Evolutionary conservation across 1,139 yeast species (phyloP), one percentile per base, ranked within the genome.

Genomic region (Chernovozyma aurita): DNA sequence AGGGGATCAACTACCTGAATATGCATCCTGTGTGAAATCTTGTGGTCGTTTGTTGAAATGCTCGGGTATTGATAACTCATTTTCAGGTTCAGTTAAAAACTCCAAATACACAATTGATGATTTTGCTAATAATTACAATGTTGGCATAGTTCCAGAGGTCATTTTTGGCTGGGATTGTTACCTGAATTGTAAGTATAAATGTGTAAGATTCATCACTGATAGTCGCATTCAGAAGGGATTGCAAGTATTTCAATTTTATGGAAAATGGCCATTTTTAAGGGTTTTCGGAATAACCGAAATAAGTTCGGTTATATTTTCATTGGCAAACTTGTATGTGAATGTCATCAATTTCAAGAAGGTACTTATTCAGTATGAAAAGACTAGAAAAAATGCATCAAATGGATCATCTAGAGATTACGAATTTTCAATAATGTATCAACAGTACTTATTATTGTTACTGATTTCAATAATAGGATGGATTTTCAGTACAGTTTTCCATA

Each of bases 241-340:
- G 12, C 55, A 56, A 2, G 51, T 63, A 51, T 70, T 68, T 11
- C 71, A 70, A 41, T 70, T 67, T 42, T 55, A 58, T 38, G 76
- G 76, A 7, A 70, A 70, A 43, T 70, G 76, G 76, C 75, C 75
- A 3, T 70, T 70, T 41, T 41, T 37, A 9, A 48, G 73, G 31
- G 47, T 66, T 2, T 48, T 59, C 15, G 74, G 74, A 2, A 49
- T 64, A 17, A 69, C 69, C 26, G 76, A 70, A 43, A 30, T 67
- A 24, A 57, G 59, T 32, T 61, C 68, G 36, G 59, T 57, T 9
- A 22, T 68, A 4, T 68, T 69, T 42, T 65, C 72, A 8, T 20
- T 65, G 22, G 64, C 62, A 9, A 70, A 70, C 42, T 55, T 67
- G n/a, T 55, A 55, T 34, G 59, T 60, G 33, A 66, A 64, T 45